Evolutionary conservation across 2,329 filamentous ascomycete species (phyloP), one percentile per base, ranked within the genome.

Genomic region (Fusarium sp.): DNA sequence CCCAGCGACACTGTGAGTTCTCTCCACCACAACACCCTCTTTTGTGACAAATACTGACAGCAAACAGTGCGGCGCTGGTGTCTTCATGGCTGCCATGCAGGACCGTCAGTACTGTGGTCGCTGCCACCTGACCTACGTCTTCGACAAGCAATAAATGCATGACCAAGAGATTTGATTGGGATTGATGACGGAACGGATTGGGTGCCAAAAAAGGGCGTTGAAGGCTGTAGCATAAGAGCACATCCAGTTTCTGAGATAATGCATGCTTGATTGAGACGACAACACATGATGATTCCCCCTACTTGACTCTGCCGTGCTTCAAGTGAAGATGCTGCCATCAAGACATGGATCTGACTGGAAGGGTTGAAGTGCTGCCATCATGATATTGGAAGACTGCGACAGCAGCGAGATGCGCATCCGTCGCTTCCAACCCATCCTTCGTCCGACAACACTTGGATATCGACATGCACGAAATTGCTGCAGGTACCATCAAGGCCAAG

Each of bases 41-140:
- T 31, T 31, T 3, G 9, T 31, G 29, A 31, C 1, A 31, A 9
- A 31, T 31, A 42, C 83, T 88, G 80, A 87, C 81, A 65, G 16
- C 11, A 69, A 69, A 58, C 76, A 97, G 95, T 99, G 97, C 88
- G 97, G 97, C 91, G 97, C 97, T 83, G 97, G 97, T 95, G 93
- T 99, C 90, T 99, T 99, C 94, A 99, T 99, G 97, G 97, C 97
- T 85, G 95, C 97, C 85, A 98, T 98, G 95, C 93, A 97, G 89
- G 97, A 99, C 90, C 95, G 97, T 86, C 97, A 99, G 89, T 98
- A 98, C 93, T 98, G 95, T 80, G 91, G 91, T 80, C 90, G 90
- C 77, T 93, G 91, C 90, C 91, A 92, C 86, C 86, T 92, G 75
- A 92, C 91, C 86, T 93, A 93, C 86, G 91, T 92, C 84, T 92